Evolutionary conservation across 2,329 filamentous ascomycete species (phyloP).

Genomic region (Cadophora luteo-olivacea): DNA sequence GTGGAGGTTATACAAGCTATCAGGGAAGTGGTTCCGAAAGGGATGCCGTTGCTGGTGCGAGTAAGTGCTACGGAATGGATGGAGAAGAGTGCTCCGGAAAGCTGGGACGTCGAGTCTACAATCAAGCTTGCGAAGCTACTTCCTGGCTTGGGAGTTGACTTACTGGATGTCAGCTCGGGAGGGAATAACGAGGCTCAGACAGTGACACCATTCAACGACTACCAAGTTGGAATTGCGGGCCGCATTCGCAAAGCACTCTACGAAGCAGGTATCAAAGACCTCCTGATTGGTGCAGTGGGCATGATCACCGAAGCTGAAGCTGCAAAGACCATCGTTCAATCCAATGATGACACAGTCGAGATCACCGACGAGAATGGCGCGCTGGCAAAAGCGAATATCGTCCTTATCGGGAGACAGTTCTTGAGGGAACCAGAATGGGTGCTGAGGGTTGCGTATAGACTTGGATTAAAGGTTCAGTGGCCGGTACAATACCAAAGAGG

Average conservation of each 20-base stretch:
- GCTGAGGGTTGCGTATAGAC: constrained; percentile 72
- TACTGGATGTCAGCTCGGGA: constrained; percentile 82
- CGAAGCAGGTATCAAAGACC: constrained; percentile 52
- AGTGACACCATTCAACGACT: constrained; percentile 60
- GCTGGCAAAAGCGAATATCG: constrained; percentile 64
- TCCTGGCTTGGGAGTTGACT: constrained; percentile 76
- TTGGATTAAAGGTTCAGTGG: constrained; percentile 74
- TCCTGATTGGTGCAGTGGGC: constrained; percentile 79
- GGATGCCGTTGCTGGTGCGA: constrained; percentile 63
- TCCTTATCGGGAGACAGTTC: constrained; percentile 75
- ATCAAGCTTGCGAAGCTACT: constrained; percentile 73
- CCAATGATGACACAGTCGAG: constrained; percentile 25
- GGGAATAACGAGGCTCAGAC: constrained; percentile 68
- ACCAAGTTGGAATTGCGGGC: constrained; percentile 77
- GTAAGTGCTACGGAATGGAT: constrained; percentile 70
- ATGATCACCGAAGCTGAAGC: constrained; percentile 72
- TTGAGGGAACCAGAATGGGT: constrained; percentile 83
- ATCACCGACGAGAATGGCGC: constrained; percentile 24
- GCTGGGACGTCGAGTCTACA: constrained; percentile 41
- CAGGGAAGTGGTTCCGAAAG: constrained; percentile 57
- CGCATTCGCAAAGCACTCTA: constrained; percentile 71
- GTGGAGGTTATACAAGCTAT: constrained; percentile 59
- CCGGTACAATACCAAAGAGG: constrained; percentile 49
- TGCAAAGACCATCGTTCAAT: constrained; percentile 57
- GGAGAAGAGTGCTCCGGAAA: constrained; percentile 47